A percentile compares a stretch with the other conserved stretches of the same genome.
Conservation (phyloP, 2,329 filamentous ascomycete genomes). For the Sordariomycetes sp. region DNA sequence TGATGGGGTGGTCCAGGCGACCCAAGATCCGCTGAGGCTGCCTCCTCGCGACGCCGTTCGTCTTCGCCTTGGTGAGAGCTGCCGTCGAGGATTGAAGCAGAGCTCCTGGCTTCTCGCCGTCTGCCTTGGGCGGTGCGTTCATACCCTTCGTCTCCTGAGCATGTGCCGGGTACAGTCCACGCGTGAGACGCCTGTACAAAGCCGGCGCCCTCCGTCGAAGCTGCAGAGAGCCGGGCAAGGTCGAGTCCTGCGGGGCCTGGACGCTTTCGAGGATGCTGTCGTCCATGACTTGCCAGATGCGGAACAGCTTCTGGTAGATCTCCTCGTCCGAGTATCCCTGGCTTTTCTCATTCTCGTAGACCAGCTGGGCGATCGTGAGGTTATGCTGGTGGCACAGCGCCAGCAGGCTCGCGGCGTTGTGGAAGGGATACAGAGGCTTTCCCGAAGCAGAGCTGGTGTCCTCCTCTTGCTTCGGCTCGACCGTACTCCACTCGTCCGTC, state of each 20-base stretch:
- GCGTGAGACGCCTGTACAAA: constrained; percentile 32
- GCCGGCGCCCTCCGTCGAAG: constrained; percentile 35
- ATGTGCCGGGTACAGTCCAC: constrained; percentile 33
- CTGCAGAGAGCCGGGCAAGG: constrained; percentile 36
- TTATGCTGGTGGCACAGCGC: constrained; percentile 39
- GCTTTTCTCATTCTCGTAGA: constrained; percentile 43
- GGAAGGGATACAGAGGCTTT: constrained; percentile 36
- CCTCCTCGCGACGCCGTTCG: constrained; percentile 3
- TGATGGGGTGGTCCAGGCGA: constrained; percentile 33
- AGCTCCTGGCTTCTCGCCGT: neutral
- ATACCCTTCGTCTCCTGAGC: constrained; percentile 8
- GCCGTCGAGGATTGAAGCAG: neutral
- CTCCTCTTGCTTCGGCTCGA: constrained; percentile 9
- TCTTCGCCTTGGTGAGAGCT: neutral
- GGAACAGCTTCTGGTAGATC: constrained; percentile 34
- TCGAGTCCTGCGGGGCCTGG: constrained; percentile 29
- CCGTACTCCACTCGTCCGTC: constrained; percentile 6
- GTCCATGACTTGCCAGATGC: constrained; percentile 44
- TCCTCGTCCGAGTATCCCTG: constrained; percentile 39
- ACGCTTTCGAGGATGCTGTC: constrained; percentile 39
- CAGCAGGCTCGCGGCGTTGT: constrained; percentile 34
- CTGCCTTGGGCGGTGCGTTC: neutral
- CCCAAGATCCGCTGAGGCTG: constrained; percentile 32
- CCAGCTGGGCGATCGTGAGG: constrained; percentile 39
- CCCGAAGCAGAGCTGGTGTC: constrained; percentile 10